Base-by-base conservation (phyloP, 805 yeast species). In the Monosporozyma aquatica region DNA sequence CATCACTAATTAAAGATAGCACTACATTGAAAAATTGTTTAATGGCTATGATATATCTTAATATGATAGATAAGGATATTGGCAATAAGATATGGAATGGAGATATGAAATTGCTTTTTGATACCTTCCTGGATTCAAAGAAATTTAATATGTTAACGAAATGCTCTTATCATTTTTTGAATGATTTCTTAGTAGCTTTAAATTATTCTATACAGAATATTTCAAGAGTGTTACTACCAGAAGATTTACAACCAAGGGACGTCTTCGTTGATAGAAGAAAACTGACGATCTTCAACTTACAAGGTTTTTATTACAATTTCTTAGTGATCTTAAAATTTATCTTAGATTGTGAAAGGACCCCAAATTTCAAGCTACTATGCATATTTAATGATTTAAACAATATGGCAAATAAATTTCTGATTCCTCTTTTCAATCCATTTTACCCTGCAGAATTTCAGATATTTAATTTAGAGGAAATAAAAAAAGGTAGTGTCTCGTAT, bases 201-300 rank as follows among this genome's bases (percentile, higher is more conserved):
- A 61, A 57, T 38, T 58, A 49, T 38, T 61, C 65, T 3, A 58
- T 59, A n/a, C 58, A 58, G 40, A 61, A 59, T 41, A 48, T 61
- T 28, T 46, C 59, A 3, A 48, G 48, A 7, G 29, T 59, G 11
- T 47, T 58, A 38, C 40, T 48, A 7, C 43, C 49, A 14, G 50
- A 52, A 15, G 32, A 45, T n/a, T 42, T 47, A 5, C 43, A 45
- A 4, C 26, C 28, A 10, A 27, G 14, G 10, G 26, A 25, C 1
- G 48, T 53, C 9, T 47, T 49, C 11, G 41, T 59, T 14, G 53
- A 57, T 37, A 43, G 41, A 8, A 42, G 43, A 14, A 51, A 45
- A 13, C 41, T 58, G 13, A 56, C 64, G 5, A 43, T 59, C 33
- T 58, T 59, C 42, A 56, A 55, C 37, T 38, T 59, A 13, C 61